Conservation (phyloP, 164 flowering plant genomes). For the Magnolia sinica region DNA sequence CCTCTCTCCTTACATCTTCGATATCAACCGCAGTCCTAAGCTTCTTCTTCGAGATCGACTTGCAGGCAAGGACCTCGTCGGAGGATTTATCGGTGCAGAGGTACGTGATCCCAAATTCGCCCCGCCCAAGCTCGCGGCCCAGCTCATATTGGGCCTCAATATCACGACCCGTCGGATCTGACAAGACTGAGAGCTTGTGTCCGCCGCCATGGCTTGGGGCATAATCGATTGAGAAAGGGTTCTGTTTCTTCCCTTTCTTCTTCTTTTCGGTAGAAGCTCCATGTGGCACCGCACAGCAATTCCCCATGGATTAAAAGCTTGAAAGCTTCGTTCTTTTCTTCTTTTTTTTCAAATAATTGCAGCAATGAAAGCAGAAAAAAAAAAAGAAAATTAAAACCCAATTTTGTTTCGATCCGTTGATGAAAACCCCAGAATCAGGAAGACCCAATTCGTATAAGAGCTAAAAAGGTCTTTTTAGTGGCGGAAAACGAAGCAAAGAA, state of each 20-base stretch:
- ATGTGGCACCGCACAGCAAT: slow-evolving; percentile 59
- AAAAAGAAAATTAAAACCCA: not conserved
- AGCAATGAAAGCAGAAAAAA: not conserved
- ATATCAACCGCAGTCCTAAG: slow-evolving; percentile 69
- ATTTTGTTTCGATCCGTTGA: not conserved
- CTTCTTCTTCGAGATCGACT: slow-evolving; percentile 84
- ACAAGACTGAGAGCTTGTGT: slow-evolving; percentile 47
- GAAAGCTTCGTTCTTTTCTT: not conserved
- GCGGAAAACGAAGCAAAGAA: not conserved
- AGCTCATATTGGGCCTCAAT: slow-evolving; percentile 57
- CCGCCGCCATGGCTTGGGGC: slow-evolving; percentile 21
- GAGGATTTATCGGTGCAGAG: slow-evolving; percentile 61
- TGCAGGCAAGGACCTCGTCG: slow-evolving; percentile 66
- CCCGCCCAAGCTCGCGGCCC: slow-evolving; percentile 79
- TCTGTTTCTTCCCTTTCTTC: slow-evolving; percentile 44
- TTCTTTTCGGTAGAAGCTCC: slow-evolving; percentile 20
- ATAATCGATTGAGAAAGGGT: slow-evolving; percentile 60
- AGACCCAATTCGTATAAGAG: not conserved
- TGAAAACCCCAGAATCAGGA: not conserved
- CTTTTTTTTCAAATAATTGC: not conserved
- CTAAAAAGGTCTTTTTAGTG: not conserved
- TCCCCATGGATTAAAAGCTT: slow-evolving; percentile 57
- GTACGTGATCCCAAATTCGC: slow-evolving; percentile 85
- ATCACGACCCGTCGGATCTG: slow-evolving; percentile 59
- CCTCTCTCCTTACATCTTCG: slow-evolving; percentile 87